Evolutionary conservation across 352 stramenopile genomes (phyloP), one percentile per base, ranked within the genome.

Genomic region (Globisporangium carolinianum): DNA sequence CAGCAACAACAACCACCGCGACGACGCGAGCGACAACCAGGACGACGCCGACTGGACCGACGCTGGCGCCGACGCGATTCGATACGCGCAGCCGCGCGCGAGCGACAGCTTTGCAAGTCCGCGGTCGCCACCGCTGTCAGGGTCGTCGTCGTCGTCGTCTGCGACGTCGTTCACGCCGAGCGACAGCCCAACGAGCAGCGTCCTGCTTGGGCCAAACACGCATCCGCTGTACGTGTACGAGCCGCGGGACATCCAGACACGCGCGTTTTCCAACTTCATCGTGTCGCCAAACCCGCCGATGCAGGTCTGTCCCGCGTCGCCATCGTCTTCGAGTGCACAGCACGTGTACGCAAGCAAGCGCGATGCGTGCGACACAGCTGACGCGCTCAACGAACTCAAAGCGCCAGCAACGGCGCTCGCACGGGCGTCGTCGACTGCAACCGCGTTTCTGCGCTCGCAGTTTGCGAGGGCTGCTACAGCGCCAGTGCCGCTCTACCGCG

Each of bases 11-110:
- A 43, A 62, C 17, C 39, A 61, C 6, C 55, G 56, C 7, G 72
- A 63, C 35, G 74, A 71, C 56, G 76, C 63, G 32, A 43, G 60
- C 35, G 45, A 71, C 15, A 66, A 65, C 15, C 72, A 81, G 12
- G 17, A 41, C 1, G 64, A 77, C 10, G 35, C 51, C 41, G 6
- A 51, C 11, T 8, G 14, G 32, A 50, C 14, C 39, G 52, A 57
- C 6, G 52, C 42, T 17, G 12, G 5, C 0, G 14, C 14, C 12
- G 49, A 54, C 49, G 24, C 24, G 24, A 3, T 32, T 32, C 24
- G 24, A 15, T 1, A 6, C 5, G n/a, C 39, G 7, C 24, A 47
- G 6, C 11, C 42, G 17, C 48, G 41, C 1, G 32, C n/a, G 3
- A 14, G 42, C 35, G 43, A 47, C 32, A 15, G 36, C 17, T 61